Conservation (phyloP, 2,329 filamentous ascomycete species). For the Penicillium sp. region DNA sequence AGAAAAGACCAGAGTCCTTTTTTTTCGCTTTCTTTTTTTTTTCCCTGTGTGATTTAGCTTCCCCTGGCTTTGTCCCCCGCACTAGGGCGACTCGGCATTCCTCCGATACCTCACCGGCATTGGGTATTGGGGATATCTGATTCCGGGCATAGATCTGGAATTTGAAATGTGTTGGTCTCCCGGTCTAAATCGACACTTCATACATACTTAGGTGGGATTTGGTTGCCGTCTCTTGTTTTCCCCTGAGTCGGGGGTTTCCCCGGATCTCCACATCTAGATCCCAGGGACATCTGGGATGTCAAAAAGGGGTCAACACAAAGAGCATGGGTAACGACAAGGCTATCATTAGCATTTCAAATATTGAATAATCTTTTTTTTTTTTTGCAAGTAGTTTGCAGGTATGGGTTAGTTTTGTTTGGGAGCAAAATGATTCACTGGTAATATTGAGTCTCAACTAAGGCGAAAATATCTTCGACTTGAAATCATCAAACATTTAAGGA, state of each 20-base stretch:
- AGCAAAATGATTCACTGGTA: neutral
- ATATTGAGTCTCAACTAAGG: neutral
- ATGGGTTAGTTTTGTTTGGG: neutral
- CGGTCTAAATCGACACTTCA: too few species aligned
- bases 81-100: conserved; percentile 16
- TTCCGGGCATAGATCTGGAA: neutral
- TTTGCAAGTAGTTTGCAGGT: neutral
- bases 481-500: neutral
- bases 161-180: neutral
- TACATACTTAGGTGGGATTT: neutral
- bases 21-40: conserved; percentile 8
- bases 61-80: conserved; percentile 20
- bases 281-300: neutral
- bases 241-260: conserved; percentile 7
- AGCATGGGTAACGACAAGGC: neutral
- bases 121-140: neutral
- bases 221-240: neutral
- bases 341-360: neutral
- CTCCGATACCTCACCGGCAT: conserved; percentile 10
- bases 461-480: neutral
- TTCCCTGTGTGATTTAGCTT: conserved; percentile 13
- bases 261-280: conserved; percentile 1
- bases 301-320: neutral
- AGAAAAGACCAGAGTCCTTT: neutral
- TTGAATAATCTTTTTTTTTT: neutral